Conservation (phyloP, 352 stramenopile genomes). For the Ophiocytium majus region DNA sequence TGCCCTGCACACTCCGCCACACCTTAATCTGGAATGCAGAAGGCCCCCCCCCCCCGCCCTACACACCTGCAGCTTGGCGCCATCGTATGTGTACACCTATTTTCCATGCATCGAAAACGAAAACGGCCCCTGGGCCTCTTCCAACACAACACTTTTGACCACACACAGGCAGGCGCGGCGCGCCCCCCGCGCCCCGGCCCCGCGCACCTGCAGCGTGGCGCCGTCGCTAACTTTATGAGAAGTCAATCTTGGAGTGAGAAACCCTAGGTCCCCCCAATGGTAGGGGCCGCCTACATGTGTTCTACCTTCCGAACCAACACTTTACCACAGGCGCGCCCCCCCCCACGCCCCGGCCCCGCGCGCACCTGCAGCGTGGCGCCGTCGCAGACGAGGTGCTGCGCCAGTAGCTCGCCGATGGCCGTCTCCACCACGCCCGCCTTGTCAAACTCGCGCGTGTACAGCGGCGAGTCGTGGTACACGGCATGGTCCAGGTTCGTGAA, state of each 20-base stretch:
- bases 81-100: conserved; percentile 41
- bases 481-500: conserved; percentile 58
- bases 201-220: conserved; percentile 35
- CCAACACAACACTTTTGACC: too few species aligned
- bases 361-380: conserved; percentile 40
- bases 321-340: neutral
- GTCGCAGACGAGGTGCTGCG: conserved; percentile 58
- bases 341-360: neutral
- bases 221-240: too few species aligned
- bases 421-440: neutral
- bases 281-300: neutral
- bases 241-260: too few species aligned
- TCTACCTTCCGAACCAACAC: neutral
- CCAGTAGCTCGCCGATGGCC: conserved; percentile 58
- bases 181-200: too few species aligned
- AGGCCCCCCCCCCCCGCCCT: too few species aligned
- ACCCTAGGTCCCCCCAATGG: conserved; percentile 53
- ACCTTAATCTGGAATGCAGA: too few species aligned
- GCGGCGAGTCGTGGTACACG: conserved; percentile 36
- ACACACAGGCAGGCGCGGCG: too few species aligned
- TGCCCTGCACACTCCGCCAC: too few species aligned
- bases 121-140: too few species aligned
- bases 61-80: conserved; percentile 36
- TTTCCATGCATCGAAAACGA: too few species aligned
- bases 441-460: conserved; percentile 1